Evolutionary conservation across 352 stramenopile genomes (phyloP).

Genomic region (Phytophthora idaei): DNA sequence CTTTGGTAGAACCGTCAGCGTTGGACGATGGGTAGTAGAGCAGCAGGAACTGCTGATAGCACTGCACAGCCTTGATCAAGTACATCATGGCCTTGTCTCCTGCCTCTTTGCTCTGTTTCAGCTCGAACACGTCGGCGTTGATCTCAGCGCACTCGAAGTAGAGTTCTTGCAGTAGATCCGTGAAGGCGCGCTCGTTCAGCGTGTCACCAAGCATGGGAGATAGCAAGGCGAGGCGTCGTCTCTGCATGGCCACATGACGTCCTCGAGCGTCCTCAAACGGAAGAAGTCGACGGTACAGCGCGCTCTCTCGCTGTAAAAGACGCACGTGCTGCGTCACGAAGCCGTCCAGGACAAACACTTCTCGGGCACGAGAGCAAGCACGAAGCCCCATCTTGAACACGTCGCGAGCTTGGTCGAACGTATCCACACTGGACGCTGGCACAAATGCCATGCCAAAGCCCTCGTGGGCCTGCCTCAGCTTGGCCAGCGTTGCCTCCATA

Average conservation of each 20-base stretch:
- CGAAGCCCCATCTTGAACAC: constrained; percentile 71
- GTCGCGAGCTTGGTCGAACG: constrained; percentile 56
- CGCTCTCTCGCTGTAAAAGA: constrained; percentile 60
- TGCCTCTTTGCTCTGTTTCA: constrained; percentile 57
- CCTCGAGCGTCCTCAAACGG: constrained; percentile 61
- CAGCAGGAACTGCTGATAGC: constrained; percentile 73
- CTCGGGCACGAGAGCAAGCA: constrained; percentile 46
- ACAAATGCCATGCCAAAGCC: constrained; percentile 41
- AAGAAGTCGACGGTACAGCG: constrained; percentile 59
- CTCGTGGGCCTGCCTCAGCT: neutral
- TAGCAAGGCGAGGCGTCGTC: constrained; percentile 53
- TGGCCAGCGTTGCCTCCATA: constrained; percentile 36
- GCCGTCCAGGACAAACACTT: constrained; percentile 63
- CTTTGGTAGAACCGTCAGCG: neutral
- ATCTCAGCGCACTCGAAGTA: constrained; percentile 72
- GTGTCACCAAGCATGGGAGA: constrained; percentile 48
- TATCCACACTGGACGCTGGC: constrained; percentile 27
- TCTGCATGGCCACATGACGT: constrained; percentile 69
- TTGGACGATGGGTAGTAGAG: constrained; percentile 58
- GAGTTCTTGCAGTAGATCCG: constrained; percentile 65
- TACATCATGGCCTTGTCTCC: constrained; percentile 54
- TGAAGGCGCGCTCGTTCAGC: constrained; percentile 61
- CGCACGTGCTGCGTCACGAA: constrained; percentile 74
- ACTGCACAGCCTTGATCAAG: constrained; percentile 65
- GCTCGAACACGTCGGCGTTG: constrained; percentile 61